phyloP scores from a whole-genome alignment of 2,329 filamentous ascomycete species.

The Fusarium sp. region DNA sequence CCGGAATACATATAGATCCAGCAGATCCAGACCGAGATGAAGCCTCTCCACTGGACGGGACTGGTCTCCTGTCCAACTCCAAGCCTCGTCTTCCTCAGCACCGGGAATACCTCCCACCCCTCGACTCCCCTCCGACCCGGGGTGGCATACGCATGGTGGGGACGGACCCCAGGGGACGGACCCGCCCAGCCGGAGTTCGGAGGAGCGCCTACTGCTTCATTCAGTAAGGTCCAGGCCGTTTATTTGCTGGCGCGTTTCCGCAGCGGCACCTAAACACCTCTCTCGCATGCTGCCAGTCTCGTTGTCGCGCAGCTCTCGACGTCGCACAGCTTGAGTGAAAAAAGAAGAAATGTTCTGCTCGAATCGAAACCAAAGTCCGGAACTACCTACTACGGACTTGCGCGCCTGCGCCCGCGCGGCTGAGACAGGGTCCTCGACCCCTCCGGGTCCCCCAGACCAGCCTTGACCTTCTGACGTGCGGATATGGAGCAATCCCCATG shows the following conservation, averaged over 20 bases:
- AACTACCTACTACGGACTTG: background rate
- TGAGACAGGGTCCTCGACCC: conserved; percentile 21
- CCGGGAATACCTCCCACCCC: conserved; percentile 32
- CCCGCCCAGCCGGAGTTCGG: conserved; percentile 43
- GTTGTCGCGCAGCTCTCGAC: background rate
- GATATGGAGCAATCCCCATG: conserved; percentile 22
- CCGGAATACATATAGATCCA: background rate
- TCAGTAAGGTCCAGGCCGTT: conserved; percentile 23
- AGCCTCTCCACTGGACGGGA: background rate
- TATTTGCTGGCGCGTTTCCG: conserved; percentile 15
- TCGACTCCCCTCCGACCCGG: conserved; percentile 29
- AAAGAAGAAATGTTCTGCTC: background rate
- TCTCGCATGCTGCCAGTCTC: background rate
- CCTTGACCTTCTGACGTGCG: conserved; percentile 5
- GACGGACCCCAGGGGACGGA: conserved; percentile 28
- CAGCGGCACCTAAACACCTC: conserved; percentile 12
- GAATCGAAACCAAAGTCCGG: background rate
- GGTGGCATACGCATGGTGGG: conserved; percentile 32
- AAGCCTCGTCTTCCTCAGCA: conserved; percentile 32
- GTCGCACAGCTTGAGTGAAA: background rate
- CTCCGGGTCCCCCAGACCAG: conserved; percentile 28
- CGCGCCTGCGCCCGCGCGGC: conserved; percentile 8
- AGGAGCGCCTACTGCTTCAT: conserved; percentile 32
- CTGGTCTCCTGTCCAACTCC: background rate
- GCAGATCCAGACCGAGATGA: background rate